A percentile compares a stretch with the other conserved stretches of the same genome.
These are phyloP conservation scores for Anthostomella pinea DNA, from an alignment of 2,329 filamentous ascomycete species.

Conservation along the genomic window DNA sequence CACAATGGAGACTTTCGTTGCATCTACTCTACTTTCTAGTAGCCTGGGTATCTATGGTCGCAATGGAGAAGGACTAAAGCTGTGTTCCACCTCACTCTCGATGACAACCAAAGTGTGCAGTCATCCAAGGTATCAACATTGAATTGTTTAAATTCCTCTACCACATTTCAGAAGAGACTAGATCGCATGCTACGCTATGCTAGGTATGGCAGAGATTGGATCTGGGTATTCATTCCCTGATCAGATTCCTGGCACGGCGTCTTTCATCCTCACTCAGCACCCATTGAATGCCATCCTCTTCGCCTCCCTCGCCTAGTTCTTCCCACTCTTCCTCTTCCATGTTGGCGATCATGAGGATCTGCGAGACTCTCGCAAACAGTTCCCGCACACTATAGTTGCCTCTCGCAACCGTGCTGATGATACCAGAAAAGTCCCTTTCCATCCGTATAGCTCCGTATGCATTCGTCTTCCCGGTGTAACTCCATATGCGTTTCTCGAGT, in stretches of 20 bases:
- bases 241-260: slow-evolving; percentile 59
- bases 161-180: slow-evolving; percentile 3
- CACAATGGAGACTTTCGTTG: too few species aligned
- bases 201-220: slow-evolving; percentile 3
- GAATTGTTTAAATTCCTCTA: slow-evolving; percentile 1
- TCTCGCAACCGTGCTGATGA: slow-evolving; percentile 57
- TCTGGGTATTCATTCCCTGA: slow-evolving; percentile 31
- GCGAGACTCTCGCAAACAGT: slow-evolving; percentile 61
- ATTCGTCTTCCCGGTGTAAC: slow-evolving; percentile 74
- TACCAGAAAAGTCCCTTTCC: slow-evolving; percentile 68
- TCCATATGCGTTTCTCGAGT: slow-evolving; percentile 85
- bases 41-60: too few species aligned
- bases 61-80: too few species aligned
- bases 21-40: too few species aligned
- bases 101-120: too few species aligned
- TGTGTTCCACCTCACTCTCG: too few species aligned
- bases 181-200: slow-evolving; percentile 7
- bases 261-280: slow-evolving; percentile 61
- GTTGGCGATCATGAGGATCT: slow-evolving; percentile 71
- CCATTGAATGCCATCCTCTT: slow-evolving; percentile 59
- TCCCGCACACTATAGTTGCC: slow-evolving; percentile 68
- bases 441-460: slow-evolving; percentile 69
- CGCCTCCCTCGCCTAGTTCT: slow-evolving; percentile 49
- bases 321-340: slow-evolving; percentile 85
- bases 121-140: too few species aligned